phyloP scores from a whole-genome alignment of 805 yeast genomes.

The Yarrowia sp. region DNA sequence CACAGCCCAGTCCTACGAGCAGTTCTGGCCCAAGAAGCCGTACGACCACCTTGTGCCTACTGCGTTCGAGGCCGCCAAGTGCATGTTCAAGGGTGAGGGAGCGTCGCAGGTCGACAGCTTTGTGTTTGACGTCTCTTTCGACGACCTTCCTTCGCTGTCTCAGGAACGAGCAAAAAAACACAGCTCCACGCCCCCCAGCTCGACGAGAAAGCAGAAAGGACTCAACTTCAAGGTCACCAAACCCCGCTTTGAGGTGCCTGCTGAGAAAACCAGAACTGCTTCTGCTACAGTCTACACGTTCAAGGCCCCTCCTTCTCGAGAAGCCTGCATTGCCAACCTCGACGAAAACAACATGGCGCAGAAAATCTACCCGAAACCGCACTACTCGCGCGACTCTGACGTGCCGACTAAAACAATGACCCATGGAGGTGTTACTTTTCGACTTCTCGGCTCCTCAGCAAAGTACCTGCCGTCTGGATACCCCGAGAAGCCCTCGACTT shows the following conservation, averaged over 20 bases:
- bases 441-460: conserved; percentile 34
- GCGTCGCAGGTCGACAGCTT: neutral
- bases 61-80: neutral
- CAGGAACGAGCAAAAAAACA: neutral
- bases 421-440: conserved; percentile 59
- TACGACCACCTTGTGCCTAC: conserved; percentile 8
- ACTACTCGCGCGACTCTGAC: conserved; percentile 48
- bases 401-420: conserved; percentile 53
- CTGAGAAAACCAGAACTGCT: neutral
- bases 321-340: neutral
- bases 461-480: neutral
- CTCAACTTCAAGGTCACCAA: neutral
- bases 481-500: neutral
- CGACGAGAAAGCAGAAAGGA: neutral
- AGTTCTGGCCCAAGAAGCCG: neutral
- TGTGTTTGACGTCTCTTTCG: conserved; percentile 7
- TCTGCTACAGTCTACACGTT: neutral
- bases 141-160: conserved; percentile 1
- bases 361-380: neutral
- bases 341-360: neutral
- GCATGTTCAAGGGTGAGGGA: conserved; percentile 16
- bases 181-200: neutral
- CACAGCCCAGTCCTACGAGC: neutral
- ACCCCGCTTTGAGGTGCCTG: neutral
- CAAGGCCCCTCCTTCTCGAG: neutral